Base-by-base conservation (phyloP, 2,329 filamentous ascomycete species). In the Didymella lethalis region DNA sequence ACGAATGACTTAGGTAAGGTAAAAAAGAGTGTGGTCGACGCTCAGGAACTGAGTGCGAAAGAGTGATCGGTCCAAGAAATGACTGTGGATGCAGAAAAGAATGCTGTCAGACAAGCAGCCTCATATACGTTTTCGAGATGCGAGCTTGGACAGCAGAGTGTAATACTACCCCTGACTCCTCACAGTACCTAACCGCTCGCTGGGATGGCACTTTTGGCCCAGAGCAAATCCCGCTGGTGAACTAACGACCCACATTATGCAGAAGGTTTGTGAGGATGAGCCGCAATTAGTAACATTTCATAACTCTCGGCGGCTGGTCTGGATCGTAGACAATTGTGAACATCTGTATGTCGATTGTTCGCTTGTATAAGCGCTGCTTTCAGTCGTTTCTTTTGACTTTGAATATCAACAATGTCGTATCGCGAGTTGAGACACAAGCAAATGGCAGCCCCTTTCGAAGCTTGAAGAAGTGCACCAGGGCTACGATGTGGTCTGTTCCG, bases 1-100 rank as follows among this genome's bases (percentile, higher is more conserved):
- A 43, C 34, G 69, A 74, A 54, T 68, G 71, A 72, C 67, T 72
- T 38, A 48, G 61, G 67, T 69, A 63, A 64, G 67, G 53, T 61
- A 56, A 48, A 60, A 59, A 57, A 36, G 57, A 61, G 44, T 53
- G 53, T 57, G 57, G 52, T 52, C 43, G 52, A 43, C 57, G 47
- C 52, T 51, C 63, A 54, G 56, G 60, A 50, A 57, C 48, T 64
- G 56, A 57, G 66, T 60, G 66, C 65, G 62, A 57, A 57, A 58
- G 58, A 58, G 57, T 58, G 51, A 45, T 54, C 60, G 62, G 58
- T 65, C 60, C 61, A 61, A 56, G 48, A 34, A 51, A 53, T 49
- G 57, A 61, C 52, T 56, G 57, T 61, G 57, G 57, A 57, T 61
- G 45, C 28, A 14, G 45, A 61, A 49, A 20, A 53, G 44, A 41